These are phyloP conservation scores for Colletotrichum nymphaeae DNA, from an alignment of 2,329 filamentous ascomycete genomes.

Conservation along the genomic window DNA sequence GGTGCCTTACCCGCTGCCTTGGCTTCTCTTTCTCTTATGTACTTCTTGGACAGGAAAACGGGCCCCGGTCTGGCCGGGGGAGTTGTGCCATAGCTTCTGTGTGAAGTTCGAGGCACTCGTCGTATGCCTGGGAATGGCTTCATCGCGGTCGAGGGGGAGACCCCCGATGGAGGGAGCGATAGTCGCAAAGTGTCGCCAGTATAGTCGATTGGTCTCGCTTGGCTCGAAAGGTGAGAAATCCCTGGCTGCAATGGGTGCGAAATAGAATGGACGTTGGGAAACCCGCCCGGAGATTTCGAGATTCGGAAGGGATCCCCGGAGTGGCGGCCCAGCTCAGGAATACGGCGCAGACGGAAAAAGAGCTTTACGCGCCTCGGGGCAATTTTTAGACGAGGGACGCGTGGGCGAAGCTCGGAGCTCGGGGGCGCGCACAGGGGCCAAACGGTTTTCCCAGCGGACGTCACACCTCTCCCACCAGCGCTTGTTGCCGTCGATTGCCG, in stretches of 20 bases:
- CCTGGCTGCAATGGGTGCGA: no score
- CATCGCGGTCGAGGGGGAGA: no score
- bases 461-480: background rate
- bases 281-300: background rate
- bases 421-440: slow-evolving; percentile 4
- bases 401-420: slow-evolving; percentile 23
- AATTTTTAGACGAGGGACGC: slow-evolving; percentile 33
- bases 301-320: background rate
- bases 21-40: no score
- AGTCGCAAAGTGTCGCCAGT: background rate
- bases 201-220: background rate
- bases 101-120: no score
- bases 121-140: no score
- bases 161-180: no score
- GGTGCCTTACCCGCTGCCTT: no score
- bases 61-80: no score
- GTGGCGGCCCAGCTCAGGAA: background rate
- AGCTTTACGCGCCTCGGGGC: slow-evolving; percentile 32
- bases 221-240: background rate
- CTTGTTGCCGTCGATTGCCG: slow-evolving; percentile 15
- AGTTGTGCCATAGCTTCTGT: no score
- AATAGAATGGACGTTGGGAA: background rate
- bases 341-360: background rate
- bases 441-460: background rate
- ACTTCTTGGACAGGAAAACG: no score